Percentiles rank a stretch among this genome's conserved stretches.
These are phyloP conservation scores for Clathrus columnatus DNA, from an alignment of 768 basidiomycete species.

Conservation along the genomic window DNA sequence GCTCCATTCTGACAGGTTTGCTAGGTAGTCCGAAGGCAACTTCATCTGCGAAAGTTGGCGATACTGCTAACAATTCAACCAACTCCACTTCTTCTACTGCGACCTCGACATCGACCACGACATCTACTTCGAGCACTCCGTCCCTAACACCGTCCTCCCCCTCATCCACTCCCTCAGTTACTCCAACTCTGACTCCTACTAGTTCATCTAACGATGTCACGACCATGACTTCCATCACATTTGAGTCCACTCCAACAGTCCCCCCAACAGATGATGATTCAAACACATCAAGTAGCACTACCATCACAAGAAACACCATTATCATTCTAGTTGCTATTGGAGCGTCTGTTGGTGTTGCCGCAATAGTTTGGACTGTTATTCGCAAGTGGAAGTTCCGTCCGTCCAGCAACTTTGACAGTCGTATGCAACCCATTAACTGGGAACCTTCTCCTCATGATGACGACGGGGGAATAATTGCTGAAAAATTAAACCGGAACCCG, in stretches of 20 bases:
- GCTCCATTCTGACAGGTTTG: not conserved
- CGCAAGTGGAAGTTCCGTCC: slow-evolving; percentile 87
- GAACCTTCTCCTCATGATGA: slow-evolving; percentile 44
- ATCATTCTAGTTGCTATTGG: slow-evolving; percentile 67
- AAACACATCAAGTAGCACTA: slow-evolving; percentile 30
- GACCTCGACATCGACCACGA: not conserved
- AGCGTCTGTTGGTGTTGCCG: slow-evolving; percentile 54
- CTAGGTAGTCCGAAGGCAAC: slow-evolving; percentile 23
- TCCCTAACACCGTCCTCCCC: slow-evolving; percentile 3
- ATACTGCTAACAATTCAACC: not conserved
- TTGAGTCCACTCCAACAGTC: slow-evolving; percentile 18
- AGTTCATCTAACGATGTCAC: not conserved
- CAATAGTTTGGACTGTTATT: slow-evolving; percentile 81
- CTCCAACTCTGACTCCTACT: not conserved
- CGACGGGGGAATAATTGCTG: slow-evolving; percentile 36
- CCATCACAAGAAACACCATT: slow-evolving; percentile 35
- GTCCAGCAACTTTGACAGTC: slow-evolving; percentile 71
- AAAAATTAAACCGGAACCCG: slow-evolving; percentile 30
- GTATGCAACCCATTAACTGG: slow-evolving; percentile 86
- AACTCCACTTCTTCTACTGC: slow-evolving; percentile 18
- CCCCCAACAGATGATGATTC: slow-evolving; percentile 20
- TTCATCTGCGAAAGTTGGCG: slow-evolving; percentile 20
- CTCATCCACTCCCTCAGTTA: slow-evolving; percentile 17
- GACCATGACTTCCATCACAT: slow-evolving; percentile 14
- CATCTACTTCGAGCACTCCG: slow-evolving; percentile 14